phyloP scores from a whole-genome alignment of 495 filamentous ascomycete genomes.

The Chaetomium fimeti region DNA sequence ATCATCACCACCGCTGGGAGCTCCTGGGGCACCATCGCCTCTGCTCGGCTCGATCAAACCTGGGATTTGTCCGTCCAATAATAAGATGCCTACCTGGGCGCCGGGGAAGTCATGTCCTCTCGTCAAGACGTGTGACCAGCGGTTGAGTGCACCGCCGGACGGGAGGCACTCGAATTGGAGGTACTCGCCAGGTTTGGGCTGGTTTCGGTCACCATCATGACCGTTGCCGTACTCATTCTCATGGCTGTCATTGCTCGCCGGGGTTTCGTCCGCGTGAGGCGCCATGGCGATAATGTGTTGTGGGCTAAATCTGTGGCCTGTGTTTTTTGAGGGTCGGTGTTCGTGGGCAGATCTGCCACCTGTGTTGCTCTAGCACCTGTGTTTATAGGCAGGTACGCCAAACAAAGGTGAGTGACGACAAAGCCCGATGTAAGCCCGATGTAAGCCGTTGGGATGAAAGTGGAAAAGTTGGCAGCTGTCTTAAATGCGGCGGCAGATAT shows the following conservation, averaged over 20 bases:
- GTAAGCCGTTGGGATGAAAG: neutral
- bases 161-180: slow-evolving; percentile 46
- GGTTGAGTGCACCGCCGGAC: slow-evolving; percentile 46
- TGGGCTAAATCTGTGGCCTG: neutral
- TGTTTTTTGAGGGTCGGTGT: no score
- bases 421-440: slow-evolving; percentile 5
- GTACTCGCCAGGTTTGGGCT: slow-evolving; percentile 47
- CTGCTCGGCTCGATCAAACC: neutral
- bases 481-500: neutral
- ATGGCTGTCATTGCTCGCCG: neutral
- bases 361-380: no score
- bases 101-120: slow-evolving; percentile 87
- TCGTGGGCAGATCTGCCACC: no score
- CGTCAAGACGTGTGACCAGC: slow-evolving; percentile 50
- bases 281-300: slow-evolving; percentile 21
- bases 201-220: slow-evolving; percentile 26
- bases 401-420: neutral
- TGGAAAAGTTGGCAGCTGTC: neutral
- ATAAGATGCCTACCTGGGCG: slow-evolving; percentile 62
- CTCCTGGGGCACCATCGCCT: neutral
- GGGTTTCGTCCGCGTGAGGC: slow-evolving; percentile 28
- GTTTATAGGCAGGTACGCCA: no score
- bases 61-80: neutral
- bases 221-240: slow-evolving; percentile 4
- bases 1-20: neutral